Conservation (phyloP, 2,329 filamentous ascomycete genomes). For the Fusarium chuoi region DNA sequence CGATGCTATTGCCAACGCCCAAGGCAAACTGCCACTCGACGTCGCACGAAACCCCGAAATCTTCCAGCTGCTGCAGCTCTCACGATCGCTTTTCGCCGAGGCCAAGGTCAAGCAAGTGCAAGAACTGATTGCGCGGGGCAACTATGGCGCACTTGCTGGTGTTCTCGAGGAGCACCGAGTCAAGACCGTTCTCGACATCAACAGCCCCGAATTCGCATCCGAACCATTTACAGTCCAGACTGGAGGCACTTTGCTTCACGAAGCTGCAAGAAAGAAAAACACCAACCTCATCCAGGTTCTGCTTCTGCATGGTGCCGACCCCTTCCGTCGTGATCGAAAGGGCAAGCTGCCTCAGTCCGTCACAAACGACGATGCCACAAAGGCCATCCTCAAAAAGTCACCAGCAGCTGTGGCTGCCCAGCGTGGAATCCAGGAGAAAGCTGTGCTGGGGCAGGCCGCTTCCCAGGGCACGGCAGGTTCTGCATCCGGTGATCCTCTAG, state of each 20-base stretch:
- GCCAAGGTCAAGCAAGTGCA: slow-evolving; percentile 87
- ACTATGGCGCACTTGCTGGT: slow-evolving; percentile 82
- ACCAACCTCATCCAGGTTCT: slow-evolving; percentile 88
- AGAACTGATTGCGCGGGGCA: slow-evolving; percentile 74
- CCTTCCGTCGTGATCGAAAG: slow-evolving; percentile 93
- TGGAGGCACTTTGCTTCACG: slow-evolving; percentile 93
- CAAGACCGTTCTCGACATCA: slow-evolving; percentile 89
- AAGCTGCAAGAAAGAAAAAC: slow-evolving; percentile 90
- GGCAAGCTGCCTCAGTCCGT: slow-evolving; percentile 96
- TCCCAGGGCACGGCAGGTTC: slow-evolving; percentile 65
- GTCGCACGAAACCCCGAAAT: slow-evolving; percentile 92
- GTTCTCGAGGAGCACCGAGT: slow-evolving; percentile 86
- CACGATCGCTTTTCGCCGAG: slow-evolving; percentile 89
- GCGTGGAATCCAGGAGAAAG: slow-evolving; percentile 95
- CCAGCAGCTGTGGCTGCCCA: slow-evolving; percentile 95
- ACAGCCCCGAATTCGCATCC: slow-evolving; percentile 87
- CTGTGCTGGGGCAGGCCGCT: slow-evolving; percentile 81
- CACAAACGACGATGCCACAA: slow-evolving; percentile 91
- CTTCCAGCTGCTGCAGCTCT: slow-evolving; percentile 92
- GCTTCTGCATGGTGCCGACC: slow-evolving; percentile 92
- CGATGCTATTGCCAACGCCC: slow-evolving; percentile 85
- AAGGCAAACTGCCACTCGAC: slow-evolving; percentile 87
- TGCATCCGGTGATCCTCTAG: slow-evolving; percentile 68
- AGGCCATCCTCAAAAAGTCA: slow-evolving; percentile 90
- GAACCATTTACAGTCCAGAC: slow-evolving; percentile 80